phyloP scores from a whole-genome alignment of 1,139 yeast species.

The Hansenula anomala region DNA sequence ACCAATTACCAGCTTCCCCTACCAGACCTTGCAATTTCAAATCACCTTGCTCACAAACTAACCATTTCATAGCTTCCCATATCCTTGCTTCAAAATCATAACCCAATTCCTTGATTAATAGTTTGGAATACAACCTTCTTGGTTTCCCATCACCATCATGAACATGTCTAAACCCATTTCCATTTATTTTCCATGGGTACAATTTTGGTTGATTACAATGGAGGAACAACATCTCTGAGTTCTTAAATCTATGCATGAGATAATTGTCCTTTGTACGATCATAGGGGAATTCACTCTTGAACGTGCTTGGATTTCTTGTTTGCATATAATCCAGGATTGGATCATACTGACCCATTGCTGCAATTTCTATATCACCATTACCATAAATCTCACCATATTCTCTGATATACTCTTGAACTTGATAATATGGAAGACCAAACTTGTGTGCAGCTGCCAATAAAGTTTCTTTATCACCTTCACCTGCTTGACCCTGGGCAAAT shows the following conservation, averaged over 20 bases:
- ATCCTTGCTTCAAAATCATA: slow-evolving; percentile 20
- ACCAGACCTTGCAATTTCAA: slow-evolving; percentile 19
- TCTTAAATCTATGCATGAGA: slow-evolving; percentile 13
- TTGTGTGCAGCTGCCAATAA: slow-evolving; percentile 76
- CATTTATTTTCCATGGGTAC: slow-evolving; percentile 23
- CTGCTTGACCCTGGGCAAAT: slow-evolving; percentile 77
- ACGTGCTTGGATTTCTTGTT: slow-evolving; percentile 9
- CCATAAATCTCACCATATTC: slow-evolving; percentile 17
- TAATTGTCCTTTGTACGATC: slow-evolving; percentile 15
- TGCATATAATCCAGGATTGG: slow-evolving; percentile 25
- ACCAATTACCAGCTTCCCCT: slow-evolving; percentile 15
- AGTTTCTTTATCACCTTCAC: slow-evolving; percentile 91
- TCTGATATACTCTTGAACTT: slow-evolving; percentile 39
- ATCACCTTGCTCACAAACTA: slow-evolving; percentile 22
- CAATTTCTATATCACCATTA: slow-evolving; percentile 16
- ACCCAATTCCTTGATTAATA: slow-evolving; percentile 17
- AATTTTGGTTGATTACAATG: slow-evolving; percentile 24
- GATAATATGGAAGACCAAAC: slow-evolving; percentile 56
- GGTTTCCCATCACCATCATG: slow-evolving; percentile 14
- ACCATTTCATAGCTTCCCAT: slow-evolving; percentile 20
- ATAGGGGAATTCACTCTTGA: slow-evolving; percentile 12
- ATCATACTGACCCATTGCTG: slow-evolving; percentile 24
- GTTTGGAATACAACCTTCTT: slow-evolving; percentile 16
- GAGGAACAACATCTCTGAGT: slow-evolving; percentile 19
- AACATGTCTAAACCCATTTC: slow-evolving; percentile 17